These are phyloP conservation scores for Sordariomycetes sp. DNA, from an alignment of 2,329 filamentous ascomycete genomes.

Conservation along the genomic window DNA sequence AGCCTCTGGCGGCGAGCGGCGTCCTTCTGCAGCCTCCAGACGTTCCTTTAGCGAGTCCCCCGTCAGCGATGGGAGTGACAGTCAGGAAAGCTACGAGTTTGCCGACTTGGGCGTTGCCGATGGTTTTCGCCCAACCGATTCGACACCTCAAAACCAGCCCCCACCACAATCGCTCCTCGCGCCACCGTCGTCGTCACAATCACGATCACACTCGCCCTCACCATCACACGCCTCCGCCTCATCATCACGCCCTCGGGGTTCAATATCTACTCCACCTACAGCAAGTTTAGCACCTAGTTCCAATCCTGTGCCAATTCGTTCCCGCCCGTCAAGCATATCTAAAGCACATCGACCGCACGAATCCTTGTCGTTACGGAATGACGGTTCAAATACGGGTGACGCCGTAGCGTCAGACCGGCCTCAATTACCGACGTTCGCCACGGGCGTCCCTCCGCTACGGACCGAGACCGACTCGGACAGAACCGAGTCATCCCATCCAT, in stretches of 20 bases:
- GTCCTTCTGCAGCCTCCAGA: conserved; percentile 30
- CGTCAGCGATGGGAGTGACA: conserved; percentile 6
- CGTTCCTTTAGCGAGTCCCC: conserved; percentile 20
- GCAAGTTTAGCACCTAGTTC: conserved; percentile 6
- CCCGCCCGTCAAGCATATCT: conserved; percentile 43
- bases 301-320: conserved; percentile 9
- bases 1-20: conserved; percentile 30
- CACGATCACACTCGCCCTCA: conserved; percentile 8
- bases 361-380: conserved; percentile 41
- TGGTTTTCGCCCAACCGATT: conserved; percentile 33
- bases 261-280: too few relatives aligned
- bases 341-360: conserved; percentile 42
- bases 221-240: conserved; percentile 11
- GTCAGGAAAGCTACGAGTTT: conserved; percentile 34
- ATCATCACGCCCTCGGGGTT: too few relatives aligned
- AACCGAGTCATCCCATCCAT: conserved; percentile 10
- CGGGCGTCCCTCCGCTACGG: not conserved
- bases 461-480: not conserved
- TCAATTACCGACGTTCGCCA: not conserved
- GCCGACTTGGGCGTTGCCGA: conserved; percentile 42
- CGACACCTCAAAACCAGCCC: conserved; percentile 7
- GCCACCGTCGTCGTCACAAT: conserved; percentile 1
- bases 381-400: conserved; percentile 29
- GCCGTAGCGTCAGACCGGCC: conserved; percentile 4
- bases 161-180: conserved; percentile 1